phyloP scores from a whole-genome alignment of 257 asterid species.

The Forsythia viridissima region DNA sequence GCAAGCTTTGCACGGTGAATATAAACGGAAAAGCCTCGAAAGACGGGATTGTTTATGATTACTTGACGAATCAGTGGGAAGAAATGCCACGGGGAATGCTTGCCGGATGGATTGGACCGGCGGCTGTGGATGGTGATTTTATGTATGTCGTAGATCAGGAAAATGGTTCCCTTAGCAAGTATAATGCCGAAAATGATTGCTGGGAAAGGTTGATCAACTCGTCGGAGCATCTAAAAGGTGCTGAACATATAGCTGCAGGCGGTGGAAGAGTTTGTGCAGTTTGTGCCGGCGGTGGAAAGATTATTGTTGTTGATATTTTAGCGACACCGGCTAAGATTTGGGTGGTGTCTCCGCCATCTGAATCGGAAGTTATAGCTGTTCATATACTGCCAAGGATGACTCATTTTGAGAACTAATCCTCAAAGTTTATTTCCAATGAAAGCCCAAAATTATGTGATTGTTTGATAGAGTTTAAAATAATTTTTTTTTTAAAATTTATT shows the following conservation, averaged over 20 bases:
- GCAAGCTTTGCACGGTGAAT: conserved; percentile 72
- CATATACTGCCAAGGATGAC: conserved; percentile 72
- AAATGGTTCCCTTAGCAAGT: conserved; percentile 50
- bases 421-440: not conserved
- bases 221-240: conserved; percentile 51
- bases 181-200: conserved; percentile 43
- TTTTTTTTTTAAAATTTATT: too few species aligned
- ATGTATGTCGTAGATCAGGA: conserved; percentile 65
- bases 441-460: not conserved
- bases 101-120: conserved; percentile 71
- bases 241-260: conserved; percentile 54
- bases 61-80: conserved; percentile 41
- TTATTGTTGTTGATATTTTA: conserved; percentile 53
- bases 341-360: conserved; percentile 52
- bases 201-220: conserved; percentile 59
- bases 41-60: conserved; percentile 48
- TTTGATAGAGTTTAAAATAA: too few species aligned
- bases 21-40: conserved; percentile 54
- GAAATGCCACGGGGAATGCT: conserved; percentile 69
- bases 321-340: conserved; percentile 41
- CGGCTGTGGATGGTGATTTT: conserved; percentile 34
- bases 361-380: conserved; percentile 57
- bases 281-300: conserved; percentile 33
- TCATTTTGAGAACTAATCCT: conserved; percentile 16
- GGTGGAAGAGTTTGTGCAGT: conserved; percentile 63